Conservation (phyloP, 2,329 filamentous ascomycete genomes). For the Trichoderma sp. region DNA sequence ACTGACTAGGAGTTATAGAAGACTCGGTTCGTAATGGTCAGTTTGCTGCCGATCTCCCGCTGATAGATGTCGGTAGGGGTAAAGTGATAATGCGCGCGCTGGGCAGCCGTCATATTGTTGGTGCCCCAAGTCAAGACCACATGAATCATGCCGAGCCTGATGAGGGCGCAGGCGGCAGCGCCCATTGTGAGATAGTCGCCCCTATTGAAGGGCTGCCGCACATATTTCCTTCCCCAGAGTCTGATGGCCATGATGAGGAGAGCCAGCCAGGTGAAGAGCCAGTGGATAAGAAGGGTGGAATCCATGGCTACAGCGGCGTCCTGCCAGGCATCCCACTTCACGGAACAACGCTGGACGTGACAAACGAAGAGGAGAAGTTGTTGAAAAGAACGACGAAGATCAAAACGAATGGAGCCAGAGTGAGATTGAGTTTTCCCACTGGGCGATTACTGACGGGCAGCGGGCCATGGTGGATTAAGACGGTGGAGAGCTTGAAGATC, state of each 20-base stretch:
- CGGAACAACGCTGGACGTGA: neutral
- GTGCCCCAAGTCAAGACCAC: slow-evolving; percentile 45
- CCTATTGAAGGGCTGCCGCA: slow-evolving; percentile 31
- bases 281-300: slow-evolving; percentile 34
- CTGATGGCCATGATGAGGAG: slow-evolving; percentile 33
- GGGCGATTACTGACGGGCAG: neutral
- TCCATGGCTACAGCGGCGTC: slow-evolving; percentile 19
- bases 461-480: slow-evolving; percentile 12
- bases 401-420: neutral
- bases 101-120: slow-evolving; percentile 39
- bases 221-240: slow-evolving; percentile 32
- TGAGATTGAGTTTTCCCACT: neutral
- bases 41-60: slow-evolving; percentile 42
- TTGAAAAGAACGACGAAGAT: neutral
- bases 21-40: slow-evolving; percentile 40
- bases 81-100: slow-evolving; percentile 36
- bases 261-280: slow-evolving; percentile 35
- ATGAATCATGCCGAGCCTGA: slow-evolving; percentile 38
- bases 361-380: neutral
- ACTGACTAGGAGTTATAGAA: slow-evolving; percentile 44
- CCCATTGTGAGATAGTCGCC: slow-evolving; percentile 44
- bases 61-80: slow-evolving; percentile 40
- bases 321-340: slow-evolving; percentile 5
- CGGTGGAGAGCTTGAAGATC: slow-evolving; percentile 12
- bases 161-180: slow-evolving; percentile 41